Percentiles rank a stretch among this genome's conserved stretches.
Conservation (phyloP, 495 filamentous ascomycete genomes). For the Hypoxylon perforatum region DNA sequence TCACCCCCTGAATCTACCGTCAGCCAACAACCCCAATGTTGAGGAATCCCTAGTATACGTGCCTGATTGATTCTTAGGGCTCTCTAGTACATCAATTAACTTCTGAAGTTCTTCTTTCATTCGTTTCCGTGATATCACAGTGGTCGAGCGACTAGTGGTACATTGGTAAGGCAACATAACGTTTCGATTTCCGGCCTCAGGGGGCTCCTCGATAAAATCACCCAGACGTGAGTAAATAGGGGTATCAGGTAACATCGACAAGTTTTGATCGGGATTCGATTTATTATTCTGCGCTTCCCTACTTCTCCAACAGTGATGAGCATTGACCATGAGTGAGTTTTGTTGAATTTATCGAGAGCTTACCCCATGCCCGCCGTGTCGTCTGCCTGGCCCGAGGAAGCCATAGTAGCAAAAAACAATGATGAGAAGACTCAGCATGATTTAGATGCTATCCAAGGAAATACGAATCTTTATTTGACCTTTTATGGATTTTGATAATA, state of each 20-base stretch:
- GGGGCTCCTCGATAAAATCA: conserved; percentile 20
- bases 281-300: background rate
- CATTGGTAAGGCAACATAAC: conserved; percentile 21
- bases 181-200: conserved; percentile 20
- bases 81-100: background rate
- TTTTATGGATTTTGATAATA: no score
- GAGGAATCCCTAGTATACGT: no score
- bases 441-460: no score
- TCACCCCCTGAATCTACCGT: background rate
- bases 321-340: background rate
- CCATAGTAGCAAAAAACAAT: conserved; percentile 2
- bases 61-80: background rate
- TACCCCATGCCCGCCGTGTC: background rate
- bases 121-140: background rate
- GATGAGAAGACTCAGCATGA: no score
- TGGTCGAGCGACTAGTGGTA: background rate
- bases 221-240: conserved; percentile 12
- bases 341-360: background rate
- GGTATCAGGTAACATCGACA: background rate
- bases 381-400: background rate
- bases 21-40: background rate
- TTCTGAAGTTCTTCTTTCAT: conserved; percentile 8
- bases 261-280: background rate
- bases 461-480: no score
- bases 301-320: background rate